A percentile compares a stretch with the other conserved stretches of the same genome.
Conservation (phyloP, 441 rosid genomes). For the Bocquillonia castaneifolia region DNA sequence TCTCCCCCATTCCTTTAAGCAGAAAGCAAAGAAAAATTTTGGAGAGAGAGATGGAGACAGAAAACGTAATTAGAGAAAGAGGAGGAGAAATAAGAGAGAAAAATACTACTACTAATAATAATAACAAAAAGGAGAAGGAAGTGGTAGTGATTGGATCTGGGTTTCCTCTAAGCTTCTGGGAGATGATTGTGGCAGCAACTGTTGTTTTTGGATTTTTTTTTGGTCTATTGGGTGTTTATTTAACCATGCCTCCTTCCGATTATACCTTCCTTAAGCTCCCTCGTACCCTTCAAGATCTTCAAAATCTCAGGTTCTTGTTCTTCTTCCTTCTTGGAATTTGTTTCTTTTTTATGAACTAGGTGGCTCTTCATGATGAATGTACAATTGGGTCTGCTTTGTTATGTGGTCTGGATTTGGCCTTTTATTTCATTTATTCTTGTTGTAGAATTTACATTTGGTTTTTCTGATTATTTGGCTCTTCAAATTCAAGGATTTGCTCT, state of each 20-base stretch:
- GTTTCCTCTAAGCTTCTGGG: conserved; percentile 55
- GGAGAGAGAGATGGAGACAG: conserved; percentile 10
- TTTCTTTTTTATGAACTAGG: background rate
- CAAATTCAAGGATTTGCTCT: background rate
- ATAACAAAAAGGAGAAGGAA: background rate
- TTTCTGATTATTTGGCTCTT: background rate
- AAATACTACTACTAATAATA: background rate
- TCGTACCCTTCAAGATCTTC: conserved; percentile 75
- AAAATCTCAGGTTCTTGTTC: conserved; percentile 58
- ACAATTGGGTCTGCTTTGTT: background rate
- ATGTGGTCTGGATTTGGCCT: too few relatives aligned
- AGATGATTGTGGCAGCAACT: conserved; percentile 46
- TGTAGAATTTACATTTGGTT: background rate
- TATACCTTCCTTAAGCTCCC: conserved; percentile 89
- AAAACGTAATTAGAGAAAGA: conserved; percentile 16
- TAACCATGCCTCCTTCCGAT: conserved; percentile 82
- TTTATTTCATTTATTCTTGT: background rate
- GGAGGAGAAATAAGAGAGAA: conserved; percentile 24
- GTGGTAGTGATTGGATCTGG: conserved; percentile 21
- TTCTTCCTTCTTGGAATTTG: background rate
- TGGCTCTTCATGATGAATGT: background rate
- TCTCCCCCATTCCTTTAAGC: background rate
- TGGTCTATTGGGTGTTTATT: conserved; percentile 59
- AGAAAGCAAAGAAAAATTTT: background rate
- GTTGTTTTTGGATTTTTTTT: conserved; percentile 49